Conservation (phyloP, 2,329 filamentous ascomycete species). For the Fusarium multiceps region DNA sequence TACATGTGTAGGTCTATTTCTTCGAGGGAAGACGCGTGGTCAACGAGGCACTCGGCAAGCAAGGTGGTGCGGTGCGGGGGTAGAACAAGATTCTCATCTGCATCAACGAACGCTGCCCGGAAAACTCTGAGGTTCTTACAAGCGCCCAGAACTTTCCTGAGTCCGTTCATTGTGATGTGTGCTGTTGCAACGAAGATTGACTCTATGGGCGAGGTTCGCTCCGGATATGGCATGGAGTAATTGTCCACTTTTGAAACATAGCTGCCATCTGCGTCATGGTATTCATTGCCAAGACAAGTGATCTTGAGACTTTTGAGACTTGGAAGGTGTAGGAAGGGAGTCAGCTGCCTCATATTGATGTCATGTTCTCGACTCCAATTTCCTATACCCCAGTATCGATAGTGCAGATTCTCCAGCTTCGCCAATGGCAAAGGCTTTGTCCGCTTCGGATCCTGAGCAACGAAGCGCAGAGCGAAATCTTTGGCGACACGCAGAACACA, state of each 20-base stretch:
- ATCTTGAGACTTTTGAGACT: not conserved
- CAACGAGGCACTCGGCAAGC: not conserved
- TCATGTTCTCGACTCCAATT: not conserved
- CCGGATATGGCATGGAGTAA: not conserved
- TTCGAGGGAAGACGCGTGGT: not conserved
- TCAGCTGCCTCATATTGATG: not conserved
- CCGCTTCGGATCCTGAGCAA: rapidly evolving
- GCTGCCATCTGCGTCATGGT: too few relatives aligned
- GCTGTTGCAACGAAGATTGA: not conserved
- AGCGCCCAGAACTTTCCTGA: not conserved
- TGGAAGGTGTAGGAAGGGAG: not conserved
- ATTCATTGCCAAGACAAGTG: not conserved
- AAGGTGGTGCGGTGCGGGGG: rapidly evolving
- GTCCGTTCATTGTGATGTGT: not conserved
- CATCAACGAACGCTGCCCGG: not conserved
- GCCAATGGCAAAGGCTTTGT: not conserved
- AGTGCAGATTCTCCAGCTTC: not conserved
- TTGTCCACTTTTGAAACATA: not conserved
- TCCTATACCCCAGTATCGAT: not conserved
- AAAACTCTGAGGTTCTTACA: not conserved
- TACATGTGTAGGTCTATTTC: not conserved
- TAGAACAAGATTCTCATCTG: not conserved
- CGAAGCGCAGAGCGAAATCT: not conserved
- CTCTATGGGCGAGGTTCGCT: not conserved
- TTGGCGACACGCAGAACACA: not conserved